Evolutionary conservation across 2,329 filamentous ascomycete genomes (phyloP).

Genomic region (Ophiostoma ulmi): DNA sequence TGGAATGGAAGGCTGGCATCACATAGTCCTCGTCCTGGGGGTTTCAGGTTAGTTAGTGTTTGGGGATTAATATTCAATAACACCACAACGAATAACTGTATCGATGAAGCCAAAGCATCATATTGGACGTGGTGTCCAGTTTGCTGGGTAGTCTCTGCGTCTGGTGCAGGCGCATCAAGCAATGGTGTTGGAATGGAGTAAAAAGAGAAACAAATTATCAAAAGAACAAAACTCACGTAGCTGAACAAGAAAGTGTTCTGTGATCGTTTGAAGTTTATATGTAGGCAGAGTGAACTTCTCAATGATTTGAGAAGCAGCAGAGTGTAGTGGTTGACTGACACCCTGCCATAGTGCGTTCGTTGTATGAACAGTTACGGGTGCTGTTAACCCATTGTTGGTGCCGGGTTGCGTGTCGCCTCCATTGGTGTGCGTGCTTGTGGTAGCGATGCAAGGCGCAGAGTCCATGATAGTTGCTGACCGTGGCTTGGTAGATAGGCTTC

Average conservation of each 20-base stretch:
- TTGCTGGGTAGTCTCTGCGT: too few relatives aligned
- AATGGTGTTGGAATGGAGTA: neutral
- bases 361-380: neutral
- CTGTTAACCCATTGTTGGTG: neutral
- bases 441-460: neutral
- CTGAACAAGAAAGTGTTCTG: neutral
- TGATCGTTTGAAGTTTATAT: neutral
- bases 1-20: constrained; percentile 42
- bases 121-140: neutral
- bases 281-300: neutral
- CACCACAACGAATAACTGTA: neutral
- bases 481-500: neutral
- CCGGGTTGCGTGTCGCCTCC: neutral
- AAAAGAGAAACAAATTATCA: neutral
- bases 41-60: neutral
- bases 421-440: neutral
- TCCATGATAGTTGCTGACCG: neutral
- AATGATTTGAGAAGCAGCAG: neutral
- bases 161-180: too few relatives aligned
- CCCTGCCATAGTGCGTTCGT: neutral
- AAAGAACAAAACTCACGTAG: neutral
- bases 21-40: neutral
- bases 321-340: neutral
- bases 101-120: neutral
- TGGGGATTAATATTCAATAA: neutral